Evolutionary conservation across 495 filamentous ascomycete species (phyloP).

Genomic region (Letharia columbiana): DNA sequence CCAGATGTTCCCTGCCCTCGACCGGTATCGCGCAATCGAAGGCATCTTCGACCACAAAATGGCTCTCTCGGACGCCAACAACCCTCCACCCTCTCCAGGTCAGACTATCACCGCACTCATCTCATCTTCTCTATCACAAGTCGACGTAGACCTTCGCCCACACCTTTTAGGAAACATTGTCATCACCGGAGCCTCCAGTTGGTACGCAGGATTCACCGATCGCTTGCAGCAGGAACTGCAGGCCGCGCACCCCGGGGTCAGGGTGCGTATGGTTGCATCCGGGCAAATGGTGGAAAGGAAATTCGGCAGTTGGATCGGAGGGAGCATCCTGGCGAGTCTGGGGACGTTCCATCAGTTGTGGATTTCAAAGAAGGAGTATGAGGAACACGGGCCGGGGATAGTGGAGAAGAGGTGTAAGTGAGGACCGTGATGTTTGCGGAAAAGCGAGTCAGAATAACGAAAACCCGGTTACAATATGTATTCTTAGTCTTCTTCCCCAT

Average conservation of each 20-base stretch:
- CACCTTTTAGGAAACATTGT: conserved; percentile 82
- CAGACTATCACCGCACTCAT: conserved; percentile 76
- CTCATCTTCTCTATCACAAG: conserved; percentile 60
- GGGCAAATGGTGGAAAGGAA: conserved; percentile 78
- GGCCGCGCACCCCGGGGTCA: conserved; percentile 65
- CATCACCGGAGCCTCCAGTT: conserved; percentile 74
- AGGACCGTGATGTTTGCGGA: background rate
- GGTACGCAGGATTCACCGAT: conserved; percentile 85
- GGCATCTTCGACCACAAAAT: conserved; percentile 80
- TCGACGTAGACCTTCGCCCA: conserved; percentile 85
- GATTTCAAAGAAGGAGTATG: conserved; percentile 69
- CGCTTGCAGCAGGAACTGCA: conserved; percentile 75
- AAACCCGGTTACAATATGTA: background rate
- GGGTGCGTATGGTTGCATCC: conserved; percentile 75
- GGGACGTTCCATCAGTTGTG: conserved; percentile 99
- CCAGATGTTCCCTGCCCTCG: conserved; percentile 71
- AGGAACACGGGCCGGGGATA: conserved; percentile 50
- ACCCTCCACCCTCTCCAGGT: conserved; percentile 48
- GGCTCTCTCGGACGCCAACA: conserved; percentile 41
- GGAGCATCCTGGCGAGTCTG: conserved; percentile 89
- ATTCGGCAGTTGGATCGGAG: conserved; percentile 92
- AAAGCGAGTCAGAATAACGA: background rate
- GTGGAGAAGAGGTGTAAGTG: conserved; percentile 55
- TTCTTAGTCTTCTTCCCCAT: background rate
- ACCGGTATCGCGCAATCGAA: conserved; percentile 77